Conservation (phyloP, 2,329 filamentous ascomycete genomes). For the Grosmannia clavigera region DNA sequence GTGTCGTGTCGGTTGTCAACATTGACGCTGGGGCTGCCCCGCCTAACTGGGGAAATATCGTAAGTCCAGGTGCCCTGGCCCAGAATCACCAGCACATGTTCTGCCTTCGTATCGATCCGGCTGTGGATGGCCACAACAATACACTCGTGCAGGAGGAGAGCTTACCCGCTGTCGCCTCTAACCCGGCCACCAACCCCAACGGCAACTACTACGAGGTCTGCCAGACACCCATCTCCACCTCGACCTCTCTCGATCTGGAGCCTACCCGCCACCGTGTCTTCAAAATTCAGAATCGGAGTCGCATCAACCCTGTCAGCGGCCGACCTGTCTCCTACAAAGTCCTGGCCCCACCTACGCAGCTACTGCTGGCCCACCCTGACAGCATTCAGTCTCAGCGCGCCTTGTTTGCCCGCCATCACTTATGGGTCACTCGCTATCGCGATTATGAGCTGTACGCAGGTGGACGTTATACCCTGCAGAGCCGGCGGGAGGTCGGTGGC, state of each 20-base stretch:
- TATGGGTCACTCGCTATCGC: conserved; percentile 31
- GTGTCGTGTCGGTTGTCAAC: conserved; percentile 48
- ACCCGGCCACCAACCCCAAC: conserved; percentile 33
- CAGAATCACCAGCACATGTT: conserved; percentile 64
- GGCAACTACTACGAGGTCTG: conserved; percentile 34
- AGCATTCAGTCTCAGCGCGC: conserved; percentile 28
- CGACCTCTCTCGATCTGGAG: background rate
- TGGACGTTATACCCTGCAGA: conserved; percentile 33
- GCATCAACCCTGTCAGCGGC: conserved; percentile 27
- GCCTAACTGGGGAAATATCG: conserved; percentile 45
- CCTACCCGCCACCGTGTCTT: conserved; percentile 24
- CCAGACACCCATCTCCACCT: conserved; percentile 17
- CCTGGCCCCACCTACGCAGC: conserved; percentile 29
- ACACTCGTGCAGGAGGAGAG: conserved; percentile 30
- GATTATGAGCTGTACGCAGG: conserved; percentile 31
- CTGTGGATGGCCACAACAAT: conserved; percentile 46
- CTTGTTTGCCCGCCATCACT: conserved; percentile 27
- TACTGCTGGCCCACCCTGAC: conserved; percentile 26
- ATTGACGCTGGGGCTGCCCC: conserved; percentile 25
- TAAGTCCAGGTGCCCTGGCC: conserved; percentile 49
- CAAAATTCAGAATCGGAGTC: conserved; percentile 33
- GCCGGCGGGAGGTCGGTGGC: conserved; percentile 22
- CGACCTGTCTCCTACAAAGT: conserved; percentile 34
- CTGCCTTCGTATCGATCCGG: conserved; percentile 49
- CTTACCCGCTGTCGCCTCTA: conserved; percentile 25